phyloP scores from a whole-genome alignment of 768 basidiomycete species.

The Mrakia hoshinonis region DNA sequence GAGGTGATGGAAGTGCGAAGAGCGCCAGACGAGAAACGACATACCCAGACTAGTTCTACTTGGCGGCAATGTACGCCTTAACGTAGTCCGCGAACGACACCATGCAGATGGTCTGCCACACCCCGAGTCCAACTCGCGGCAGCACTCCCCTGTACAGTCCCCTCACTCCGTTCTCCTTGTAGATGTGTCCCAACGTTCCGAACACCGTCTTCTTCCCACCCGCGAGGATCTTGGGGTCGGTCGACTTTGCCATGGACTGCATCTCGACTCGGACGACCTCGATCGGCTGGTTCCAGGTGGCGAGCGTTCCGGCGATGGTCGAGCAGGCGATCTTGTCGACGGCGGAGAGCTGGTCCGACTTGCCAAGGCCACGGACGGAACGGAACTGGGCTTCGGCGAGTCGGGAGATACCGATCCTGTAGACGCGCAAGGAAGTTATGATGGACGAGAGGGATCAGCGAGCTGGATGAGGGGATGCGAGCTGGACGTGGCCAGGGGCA shows the following conservation, averaged over 20 bases:
- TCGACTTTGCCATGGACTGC: conserved; percentile 95
- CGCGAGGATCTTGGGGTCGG: conserved; percentile 61
- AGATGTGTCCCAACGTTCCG: conserved; percentile 87
- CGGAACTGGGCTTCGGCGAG: conserved; percentile 75
- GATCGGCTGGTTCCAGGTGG: conserved; percentile 98
- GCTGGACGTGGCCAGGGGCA: too few relatives aligned
- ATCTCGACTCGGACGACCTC: conserved; percentile 61
- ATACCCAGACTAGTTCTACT: background rate
- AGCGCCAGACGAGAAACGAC: background rate
- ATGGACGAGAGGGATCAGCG: background rate
- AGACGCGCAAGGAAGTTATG: background rate
- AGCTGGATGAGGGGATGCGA: background rate
- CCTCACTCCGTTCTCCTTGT: conserved; percentile 90
- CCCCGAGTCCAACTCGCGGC: conserved; percentile 87
- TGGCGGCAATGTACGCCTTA: conserved; percentile 45
- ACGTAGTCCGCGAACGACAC: conserved; percentile 88
- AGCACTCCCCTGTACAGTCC: conserved; percentile 96
- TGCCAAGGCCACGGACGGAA: conserved; percentile 65
- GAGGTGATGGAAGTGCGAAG: too few relatives aligned
- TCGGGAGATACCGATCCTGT: conserved; percentile 91
- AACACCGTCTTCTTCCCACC: conserved; percentile 75
- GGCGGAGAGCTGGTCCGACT: conserved; percentile 63
- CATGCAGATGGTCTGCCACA: conserved; percentile 99
- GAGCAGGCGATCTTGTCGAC: conserved; percentile 82
- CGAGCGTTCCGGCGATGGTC: conserved; percentile 80